These are phyloP conservation scores for Golubevia sp. DNA, from an alignment of 1,284 basidiomycete genomes.

Conservation along the genomic window DNA sequence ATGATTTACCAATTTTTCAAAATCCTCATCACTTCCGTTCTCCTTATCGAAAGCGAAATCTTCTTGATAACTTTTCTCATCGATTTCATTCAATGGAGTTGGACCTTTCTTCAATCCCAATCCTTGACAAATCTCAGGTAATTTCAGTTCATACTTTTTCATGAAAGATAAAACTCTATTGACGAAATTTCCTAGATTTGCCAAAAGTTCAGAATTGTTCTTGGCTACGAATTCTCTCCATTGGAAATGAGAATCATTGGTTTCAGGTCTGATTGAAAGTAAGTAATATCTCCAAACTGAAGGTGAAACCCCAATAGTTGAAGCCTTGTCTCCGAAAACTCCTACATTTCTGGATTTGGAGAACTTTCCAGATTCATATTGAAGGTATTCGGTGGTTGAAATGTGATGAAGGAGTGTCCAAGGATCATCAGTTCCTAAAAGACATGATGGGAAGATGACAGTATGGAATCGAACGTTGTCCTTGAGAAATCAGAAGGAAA, in stretches of 20 bases:
- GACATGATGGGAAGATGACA: conserved; percentile 60
- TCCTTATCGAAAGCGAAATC: neutral
- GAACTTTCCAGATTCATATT: conserved; percentile 61
- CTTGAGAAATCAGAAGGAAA: neutral
- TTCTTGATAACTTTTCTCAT: neutral
- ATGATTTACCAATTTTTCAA: neutral
- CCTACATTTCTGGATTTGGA: conserved; percentile 61
- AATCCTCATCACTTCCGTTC: neutral
- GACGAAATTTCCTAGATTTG: conserved; percentile 61
- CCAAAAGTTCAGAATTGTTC: conserved; percentile 60
- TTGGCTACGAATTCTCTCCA: conserved; percentile 56
- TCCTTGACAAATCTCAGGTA: conserved; percentile 37
- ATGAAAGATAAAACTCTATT: conserved; percentile 58
- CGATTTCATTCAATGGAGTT: conserved; percentile 3
- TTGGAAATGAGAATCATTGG: conserved; percentile 55
- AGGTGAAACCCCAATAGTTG: conserved; percentile 46
- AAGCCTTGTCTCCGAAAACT: conserved; percentile 58
- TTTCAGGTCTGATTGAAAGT: conserved; percentile 56
- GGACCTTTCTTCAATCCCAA: conserved; percentile 25
- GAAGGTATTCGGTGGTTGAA: conserved; percentile 60
- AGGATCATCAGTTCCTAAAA: conserved; percentile 49
- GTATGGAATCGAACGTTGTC: conserved; percentile 62
- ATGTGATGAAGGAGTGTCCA: conserved; percentile 59
- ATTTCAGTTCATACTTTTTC: conserved; percentile 56
- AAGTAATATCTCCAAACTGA: conserved; percentile 60